Evolutionary conservation across 2,329 filamentous ascomycete species (phyloP), one percentile per base, ranked within the genome.

Genomic region (Paraphaeosphaeria minitans): DNA sequence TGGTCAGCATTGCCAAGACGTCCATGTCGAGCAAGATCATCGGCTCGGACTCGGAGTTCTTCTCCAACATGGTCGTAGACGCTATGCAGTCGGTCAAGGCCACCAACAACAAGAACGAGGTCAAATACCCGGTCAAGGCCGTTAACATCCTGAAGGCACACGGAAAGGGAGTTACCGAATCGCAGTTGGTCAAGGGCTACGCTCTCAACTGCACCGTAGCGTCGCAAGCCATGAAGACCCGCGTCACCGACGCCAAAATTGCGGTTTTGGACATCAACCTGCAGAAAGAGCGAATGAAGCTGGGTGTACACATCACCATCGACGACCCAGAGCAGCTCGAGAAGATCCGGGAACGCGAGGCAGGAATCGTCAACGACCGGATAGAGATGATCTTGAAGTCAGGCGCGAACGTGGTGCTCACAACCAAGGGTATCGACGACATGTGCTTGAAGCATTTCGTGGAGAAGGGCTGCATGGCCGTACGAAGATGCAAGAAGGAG

Each of bases 1-100:
- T 99, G 67, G 79, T 98, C 74, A 97, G 87, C 81, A 97, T 99
- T 76, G 95, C 95, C 63, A 98, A 94, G 83, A 99, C 95, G 21
- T 97, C 93, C 73, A 99, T 99, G 94, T 97, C 93, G 54, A 96
- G 92, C 84, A 99, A 99, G 83, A 96, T 99, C 74, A 98, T 99
- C 76, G 95, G 95, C 58, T 83, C 91, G 57, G 95, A 99, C 79
- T 93, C 92, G 13, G 93, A 97, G 65, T 99, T 99, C 83, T 99
- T 99, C 75, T 88, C 94, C 68, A 91, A 95, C 80, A 96, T 99
- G 90, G 93, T 93, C 13, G 95, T 99, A 52, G 94, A 99, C 78
- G 93, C 91, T 65, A 97, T 99, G 85, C 88, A 91, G 76, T 90
- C 93, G 55, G 95, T 99, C 73, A 97, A 97, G 85, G 88, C 90